Evolutionary conservation across 306 rosid species (phyloP).

Genomic region (Pterocarpus santalinus): DNA sequence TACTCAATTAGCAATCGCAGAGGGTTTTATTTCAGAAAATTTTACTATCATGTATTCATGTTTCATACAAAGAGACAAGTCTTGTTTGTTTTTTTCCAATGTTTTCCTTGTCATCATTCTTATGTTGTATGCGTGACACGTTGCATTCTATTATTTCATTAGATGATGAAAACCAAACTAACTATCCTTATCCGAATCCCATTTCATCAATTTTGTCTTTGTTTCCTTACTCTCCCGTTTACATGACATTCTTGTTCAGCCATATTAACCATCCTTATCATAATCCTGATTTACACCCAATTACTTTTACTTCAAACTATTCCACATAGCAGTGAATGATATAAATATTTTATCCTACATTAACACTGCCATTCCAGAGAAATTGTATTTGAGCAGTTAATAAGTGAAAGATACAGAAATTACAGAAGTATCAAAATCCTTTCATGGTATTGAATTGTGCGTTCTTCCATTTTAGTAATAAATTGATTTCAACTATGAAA

Average conservation of each 20-base stretch:
- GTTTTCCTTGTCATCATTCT: neutral
- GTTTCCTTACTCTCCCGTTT: no score
- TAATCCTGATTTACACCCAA: no score
- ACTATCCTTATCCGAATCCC: no score
- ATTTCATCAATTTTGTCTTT: no score
- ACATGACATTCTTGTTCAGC: no score
- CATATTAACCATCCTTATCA: no score
- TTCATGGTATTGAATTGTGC: no score
- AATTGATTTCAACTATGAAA: no score
- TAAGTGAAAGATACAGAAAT: neutral
- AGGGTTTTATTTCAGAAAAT: neutral
- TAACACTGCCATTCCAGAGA: neutral
- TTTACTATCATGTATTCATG: no score
- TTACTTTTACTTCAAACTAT: neutral
- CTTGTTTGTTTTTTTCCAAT: neutral
- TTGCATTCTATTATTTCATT: neutral
- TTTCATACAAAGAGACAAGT: neutral
- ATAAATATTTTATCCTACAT: neutral
- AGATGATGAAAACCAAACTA: neutral
- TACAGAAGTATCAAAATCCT: neutral
- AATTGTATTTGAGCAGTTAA: neutral
- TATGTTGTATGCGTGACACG: neutral
- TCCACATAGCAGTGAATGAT: neutral
- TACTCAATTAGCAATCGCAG: neutral
- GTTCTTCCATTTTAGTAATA: no score